A percentile compares a stretch with the other conserved stretches of the same genome.
Conservation (phyloP, 257 asterid species). For the Pogostemon cablin region DNA sequence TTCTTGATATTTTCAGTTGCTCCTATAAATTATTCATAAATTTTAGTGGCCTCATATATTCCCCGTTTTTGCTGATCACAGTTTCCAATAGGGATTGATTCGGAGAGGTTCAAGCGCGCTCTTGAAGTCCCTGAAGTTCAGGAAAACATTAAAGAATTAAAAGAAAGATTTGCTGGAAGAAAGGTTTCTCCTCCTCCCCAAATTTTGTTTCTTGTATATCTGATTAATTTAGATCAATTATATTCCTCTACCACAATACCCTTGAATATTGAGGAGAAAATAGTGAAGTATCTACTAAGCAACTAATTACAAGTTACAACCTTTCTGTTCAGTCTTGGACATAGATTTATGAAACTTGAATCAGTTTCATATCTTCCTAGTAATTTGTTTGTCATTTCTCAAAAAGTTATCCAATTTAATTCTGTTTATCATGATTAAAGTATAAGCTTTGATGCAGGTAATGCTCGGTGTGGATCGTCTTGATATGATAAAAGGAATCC, state of each 20-base stretch:
- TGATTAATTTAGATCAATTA: slow-evolving; percentile 12
- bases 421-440: slow-evolving; percentile 16
- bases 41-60: slow-evolving; percentile 26
- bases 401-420: slow-evolving; percentile 1
- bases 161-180: slow-evolving; percentile 84
- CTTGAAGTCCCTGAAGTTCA: slow-evolving; percentile 67
- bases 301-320: slow-evolving; percentile 9
- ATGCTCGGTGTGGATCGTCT: slow-evolving; percentile 97
- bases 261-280: slow-evolving; percentile 7
- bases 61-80: slow-evolving; percentile 40
- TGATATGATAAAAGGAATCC: slow-evolving; percentile 97
- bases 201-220: slow-evolving; percentile 15
- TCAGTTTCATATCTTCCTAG: not conserved
- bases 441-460: slow-evolving; percentile 53
- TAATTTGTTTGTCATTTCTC: slow-evolving; percentile 19
- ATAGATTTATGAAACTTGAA: slow-evolving; percentile 22
- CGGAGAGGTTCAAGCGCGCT: slow-evolving; percentile 84
- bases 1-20: slow-evolving; percentile 28
- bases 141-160: slow-evolving; percentile 60
- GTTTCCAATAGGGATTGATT: slow-evolving; percentile 97
- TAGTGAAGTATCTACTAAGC: slow-evolving; percentile 5
- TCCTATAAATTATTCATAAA: slow-evolving; percentile 20
- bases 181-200: slow-evolving; percentile 49
- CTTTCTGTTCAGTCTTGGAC: slow-evolving; percentile 5
- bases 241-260: not conserved